Percentiles rank a stretch among this genome's conserved stretches.
These are phyloP conservation scores for Aschersonia sp. DNA, from an alignment of 2,329 filamentous ascomycete genomes.

Conservation along the genomic window DNA sequence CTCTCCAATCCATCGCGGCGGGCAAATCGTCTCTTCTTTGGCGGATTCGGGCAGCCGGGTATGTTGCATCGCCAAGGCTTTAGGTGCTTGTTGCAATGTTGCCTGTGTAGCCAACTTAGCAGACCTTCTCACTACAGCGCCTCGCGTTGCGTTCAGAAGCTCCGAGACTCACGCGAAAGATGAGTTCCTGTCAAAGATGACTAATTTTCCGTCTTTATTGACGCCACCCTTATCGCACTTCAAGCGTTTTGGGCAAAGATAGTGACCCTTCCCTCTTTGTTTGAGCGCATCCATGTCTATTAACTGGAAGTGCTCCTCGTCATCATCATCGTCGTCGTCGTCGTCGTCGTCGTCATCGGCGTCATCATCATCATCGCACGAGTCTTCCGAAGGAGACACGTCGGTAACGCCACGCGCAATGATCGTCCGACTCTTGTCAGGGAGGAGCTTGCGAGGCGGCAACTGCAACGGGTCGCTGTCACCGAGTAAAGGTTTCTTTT, in stretches of 20 bases:
- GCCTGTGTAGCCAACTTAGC: conserved; percentile 11
- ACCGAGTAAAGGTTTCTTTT: conserved; percentile 5
- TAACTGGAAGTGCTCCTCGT: conserved; percentile 17
- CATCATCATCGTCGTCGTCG: no score
- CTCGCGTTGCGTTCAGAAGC: not conserved
- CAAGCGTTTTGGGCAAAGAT: conserved; percentile 19
- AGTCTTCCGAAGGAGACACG: conserved; percentile 12
- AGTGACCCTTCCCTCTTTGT: conserved; percentile 23
- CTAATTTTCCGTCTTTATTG: conserved; percentile 20
- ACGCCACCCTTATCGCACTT: conserved; percentile 26
- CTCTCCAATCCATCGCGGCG: conserved; percentile 26
- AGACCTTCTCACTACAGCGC: not conserved
- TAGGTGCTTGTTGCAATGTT: conserved; percentile 27
- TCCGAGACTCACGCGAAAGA: conserved; percentile 19
- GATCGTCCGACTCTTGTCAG: conserved; percentile 7
- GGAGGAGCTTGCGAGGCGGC: conserved; percentile 10
- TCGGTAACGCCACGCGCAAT: conserved; percentile 4
- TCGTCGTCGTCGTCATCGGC: no score
- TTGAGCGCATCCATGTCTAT: conserved; percentile 24
- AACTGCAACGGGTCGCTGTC: conserved; percentile 10
- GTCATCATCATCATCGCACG: conserved; percentile 15
- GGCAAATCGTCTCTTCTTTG: conserved; percentile 25
- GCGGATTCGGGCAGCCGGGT: conserved; percentile 23
- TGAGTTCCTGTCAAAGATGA: conserved; percentile 26
- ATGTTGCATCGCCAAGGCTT: conserved; percentile 25